phyloP scores from a whole-genome alignment of 2,329 filamentous ascomycete genomes.

The Conoideocrella luteorostrata region DNA sequence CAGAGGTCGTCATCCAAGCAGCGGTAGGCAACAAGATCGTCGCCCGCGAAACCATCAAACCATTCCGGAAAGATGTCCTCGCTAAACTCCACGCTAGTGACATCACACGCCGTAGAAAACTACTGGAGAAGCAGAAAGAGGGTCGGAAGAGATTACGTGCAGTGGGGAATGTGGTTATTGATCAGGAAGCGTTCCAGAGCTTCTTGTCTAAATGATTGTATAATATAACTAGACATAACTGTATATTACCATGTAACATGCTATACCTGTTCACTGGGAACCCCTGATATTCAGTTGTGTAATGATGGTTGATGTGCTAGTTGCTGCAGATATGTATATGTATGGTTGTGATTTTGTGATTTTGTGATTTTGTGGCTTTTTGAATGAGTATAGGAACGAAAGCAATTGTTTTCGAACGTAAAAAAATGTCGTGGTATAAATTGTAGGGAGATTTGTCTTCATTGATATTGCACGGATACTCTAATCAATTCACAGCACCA shows the following conservation, averaged over 20 bases:
- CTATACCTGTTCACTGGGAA: no score
- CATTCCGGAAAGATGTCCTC: constrained; percentile 91
- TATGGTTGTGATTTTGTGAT: no score
- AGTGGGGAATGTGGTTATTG: constrained; percentile 90
- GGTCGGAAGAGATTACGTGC: constrained; percentile 80
- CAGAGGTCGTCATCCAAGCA: constrained; percentile 89
- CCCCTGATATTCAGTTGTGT: no score
- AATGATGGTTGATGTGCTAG: no score
- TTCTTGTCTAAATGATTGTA: constrained; percentile 79
- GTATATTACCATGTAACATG: no score
- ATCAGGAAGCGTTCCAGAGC: constrained; percentile 89
- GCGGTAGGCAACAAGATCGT: constrained; percentile 76
- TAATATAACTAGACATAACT: no score
- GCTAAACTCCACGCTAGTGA: constrained; percentile 91
- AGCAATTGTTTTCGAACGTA: no score
- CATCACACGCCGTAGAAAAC: constrained; percentile 71
- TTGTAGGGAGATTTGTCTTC: background rate
- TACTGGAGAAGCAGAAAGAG: constrained; percentile 95
- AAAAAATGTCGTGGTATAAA: no score
- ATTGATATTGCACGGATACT: background rate
- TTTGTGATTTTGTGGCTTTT: no score
- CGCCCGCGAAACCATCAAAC: constrained; percentile 90
- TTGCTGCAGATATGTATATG: no score
- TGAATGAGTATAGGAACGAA: no score
- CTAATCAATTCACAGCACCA: background rate